Conservation (phyloP, 1,139 yeast species). For the Scheffersomyces stambukii region DNA sequence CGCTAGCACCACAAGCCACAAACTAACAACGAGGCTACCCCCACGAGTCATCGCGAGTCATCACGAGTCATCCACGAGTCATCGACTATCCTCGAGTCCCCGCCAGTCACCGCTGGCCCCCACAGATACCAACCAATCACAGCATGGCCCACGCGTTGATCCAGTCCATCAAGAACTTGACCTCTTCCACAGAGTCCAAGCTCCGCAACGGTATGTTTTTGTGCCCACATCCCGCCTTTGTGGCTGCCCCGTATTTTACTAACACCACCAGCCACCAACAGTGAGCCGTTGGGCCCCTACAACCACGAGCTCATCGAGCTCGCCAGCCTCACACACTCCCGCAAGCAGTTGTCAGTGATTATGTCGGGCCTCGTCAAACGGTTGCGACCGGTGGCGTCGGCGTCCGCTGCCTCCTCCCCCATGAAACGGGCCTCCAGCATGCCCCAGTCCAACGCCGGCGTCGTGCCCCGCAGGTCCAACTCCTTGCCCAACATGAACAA, state of each 20-base stretch:
- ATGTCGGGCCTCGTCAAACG: slow-evolving; percentile 14
- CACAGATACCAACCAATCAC: no score
- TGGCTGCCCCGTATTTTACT: slow-evolving; percentile 3
- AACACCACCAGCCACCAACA: slow-evolving; percentile 25
- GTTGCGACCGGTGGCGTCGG: slow-evolving; percentile 6
- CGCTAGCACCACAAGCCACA: no score
- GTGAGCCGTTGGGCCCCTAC: slow-evolving; percentile 38
- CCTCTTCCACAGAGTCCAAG: slow-evolving; percentile 14
- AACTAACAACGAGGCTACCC: no score
- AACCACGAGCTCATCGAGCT: slow-evolving; percentile 34
- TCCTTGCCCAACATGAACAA: slow-evolving; percentile 1
- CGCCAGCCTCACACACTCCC: slow-evolving; percentile 23
- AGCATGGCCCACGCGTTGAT: no score
- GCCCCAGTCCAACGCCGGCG: neutral
- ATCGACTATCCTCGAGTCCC: no score
- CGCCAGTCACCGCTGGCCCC: no score
- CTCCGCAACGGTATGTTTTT: slow-evolving; percentile 12
- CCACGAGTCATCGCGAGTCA: no score
- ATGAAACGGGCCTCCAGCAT: slow-evolving; percentile 4
- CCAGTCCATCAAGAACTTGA: slow-evolving; percentile 11
- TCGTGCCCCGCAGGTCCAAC: slow-evolving; percentile 7
- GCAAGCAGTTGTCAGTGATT: slow-evolving; percentile 15
- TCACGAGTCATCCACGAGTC: no score
- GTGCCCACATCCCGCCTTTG: neutral
- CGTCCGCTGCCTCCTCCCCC: neutral